These are phyloP conservation scores for Sequoia sempervirens DNA, from an alignment of 75 land plant species.

Conservation along the genomic window DNA sequence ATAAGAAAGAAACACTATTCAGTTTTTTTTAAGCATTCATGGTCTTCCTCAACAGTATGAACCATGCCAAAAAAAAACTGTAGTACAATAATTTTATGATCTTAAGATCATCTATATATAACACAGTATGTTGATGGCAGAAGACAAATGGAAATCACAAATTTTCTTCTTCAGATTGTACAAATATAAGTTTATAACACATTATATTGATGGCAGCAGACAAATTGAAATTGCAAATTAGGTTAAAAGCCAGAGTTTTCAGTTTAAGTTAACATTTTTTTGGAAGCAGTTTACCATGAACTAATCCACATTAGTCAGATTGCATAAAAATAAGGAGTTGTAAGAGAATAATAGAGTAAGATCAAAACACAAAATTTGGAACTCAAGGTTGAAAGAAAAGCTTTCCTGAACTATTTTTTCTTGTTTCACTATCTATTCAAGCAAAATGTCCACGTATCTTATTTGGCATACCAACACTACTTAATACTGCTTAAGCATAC, in stretches of 20 bases:
- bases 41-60: neutral
- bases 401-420: neutral
- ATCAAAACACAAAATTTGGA: neutral
- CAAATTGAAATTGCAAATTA: neutral
- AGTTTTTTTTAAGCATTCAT: neutral
- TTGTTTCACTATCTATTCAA: neutral
- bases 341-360: neutral
- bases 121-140: neutral
- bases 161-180: neutral
- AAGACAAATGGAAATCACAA: neutral
- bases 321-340: neutral
- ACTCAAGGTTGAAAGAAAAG: neutral
- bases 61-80: neutral
- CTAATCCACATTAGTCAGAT: neutral
- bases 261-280: neutral
- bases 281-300: neutral
- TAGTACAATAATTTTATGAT: neutral
- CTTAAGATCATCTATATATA: neutral
- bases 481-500: neutral
- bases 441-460: neutral
- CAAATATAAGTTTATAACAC: neutral
- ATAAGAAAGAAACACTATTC: neutral
- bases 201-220: neutral
- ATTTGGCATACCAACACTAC: neutral
- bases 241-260: neutral